Conservation (phyloP, 1,284 basidiomycete genomes). For the Termitomyces sp. region DNA sequence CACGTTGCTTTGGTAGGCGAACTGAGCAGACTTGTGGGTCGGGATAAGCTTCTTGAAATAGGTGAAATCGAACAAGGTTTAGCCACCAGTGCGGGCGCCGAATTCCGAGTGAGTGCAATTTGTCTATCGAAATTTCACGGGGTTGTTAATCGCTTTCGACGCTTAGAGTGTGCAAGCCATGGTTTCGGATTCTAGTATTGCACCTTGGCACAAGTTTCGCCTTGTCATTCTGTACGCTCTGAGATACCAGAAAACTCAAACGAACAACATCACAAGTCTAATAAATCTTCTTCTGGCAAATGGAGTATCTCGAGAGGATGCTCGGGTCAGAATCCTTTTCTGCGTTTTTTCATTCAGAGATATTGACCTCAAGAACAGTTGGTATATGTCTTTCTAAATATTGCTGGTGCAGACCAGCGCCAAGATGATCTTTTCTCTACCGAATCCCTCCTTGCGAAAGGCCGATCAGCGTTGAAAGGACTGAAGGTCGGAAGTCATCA, state of each 20-base stretch:
- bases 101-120: constrained; percentile 63
- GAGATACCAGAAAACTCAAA: constrained; percentile 90
- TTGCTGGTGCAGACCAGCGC: constrained; percentile 92
- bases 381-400: constrained; percentile 90
- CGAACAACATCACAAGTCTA: constrained; percentile 78
- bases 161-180: constrained; percentile 73
- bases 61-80: constrained; percentile 97
- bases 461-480: constrained; percentile 92
- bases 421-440: constrained; percentile 98
- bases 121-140: background rate
- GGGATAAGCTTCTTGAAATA: constrained; percentile 82
- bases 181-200: constrained; percentile 64
- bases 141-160: background rate
- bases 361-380: constrained; percentile 46
- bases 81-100: constrained; percentile 86
- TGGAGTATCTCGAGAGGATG: constrained; percentile 81
- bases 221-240: constrained; percentile 93
- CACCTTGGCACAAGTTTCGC: constrained; percentile 81
- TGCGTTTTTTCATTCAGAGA: background rate
- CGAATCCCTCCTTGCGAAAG: constrained; percentile 91
- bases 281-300: constrained; percentile 80
- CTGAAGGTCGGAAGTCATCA: constrained; percentile 60
- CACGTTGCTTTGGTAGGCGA: constrained; percentile 97
- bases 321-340: constrained; percentile 49
- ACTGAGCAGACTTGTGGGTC: constrained; percentile 84